Evolutionary conservation across 352 stramenopile species (phyloP), one percentile per base, ranked within the genome.

Genomic region (Pythium aphanidermatum): DNA sequence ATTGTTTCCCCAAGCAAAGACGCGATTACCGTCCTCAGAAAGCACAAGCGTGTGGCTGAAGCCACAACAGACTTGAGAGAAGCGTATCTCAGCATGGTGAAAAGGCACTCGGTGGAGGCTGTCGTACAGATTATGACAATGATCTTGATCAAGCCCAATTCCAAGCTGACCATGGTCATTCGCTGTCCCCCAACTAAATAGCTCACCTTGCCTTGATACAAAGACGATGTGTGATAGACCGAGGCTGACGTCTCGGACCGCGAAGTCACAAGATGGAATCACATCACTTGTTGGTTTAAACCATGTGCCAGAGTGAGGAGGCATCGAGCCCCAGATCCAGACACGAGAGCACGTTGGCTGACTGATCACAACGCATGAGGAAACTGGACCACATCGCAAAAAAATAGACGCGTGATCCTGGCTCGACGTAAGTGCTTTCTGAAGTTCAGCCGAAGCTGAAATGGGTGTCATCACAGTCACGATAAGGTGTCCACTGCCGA

Each of bases 1-100:
- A 35, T 79, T 79, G 39, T 48, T 70, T 12, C 68, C 68, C 65
- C 68, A 76, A 13, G 52, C 47, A 30, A 59, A 76, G 1, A 79
- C 28, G 2, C 48, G 26, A 9, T 27, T 26, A 20, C 27, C 24
- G 33, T 60, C 61, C 12, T 21, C 51, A 12, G 55, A 38, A 5
- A 69, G 13, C 13, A 63, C 68, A 10, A 74, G 10, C 7, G 36
- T 68, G 37, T 79, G 68, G 25, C 70, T 42, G 51, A 60, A 79
- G 14, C 68, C 65, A 12, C 59, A 58, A 1, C 50, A 52, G 16
- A 79, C 45, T 5, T 53, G 29, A 8, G 19, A n/a, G 37, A 72
- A 50, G 12, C 12, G 3, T 32, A 54, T n/a, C 27, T 39, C 33
- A n/a, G 26, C 21, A 17, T 58, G 35, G 27, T 48, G 56, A 47